A percentile compares a stretch with the other conserved stretches of the same genome.
phyloP scores from a whole-genome alignment of 1,284 basidiomycete genomes.

The Melampsora larici-populina region DNA sequence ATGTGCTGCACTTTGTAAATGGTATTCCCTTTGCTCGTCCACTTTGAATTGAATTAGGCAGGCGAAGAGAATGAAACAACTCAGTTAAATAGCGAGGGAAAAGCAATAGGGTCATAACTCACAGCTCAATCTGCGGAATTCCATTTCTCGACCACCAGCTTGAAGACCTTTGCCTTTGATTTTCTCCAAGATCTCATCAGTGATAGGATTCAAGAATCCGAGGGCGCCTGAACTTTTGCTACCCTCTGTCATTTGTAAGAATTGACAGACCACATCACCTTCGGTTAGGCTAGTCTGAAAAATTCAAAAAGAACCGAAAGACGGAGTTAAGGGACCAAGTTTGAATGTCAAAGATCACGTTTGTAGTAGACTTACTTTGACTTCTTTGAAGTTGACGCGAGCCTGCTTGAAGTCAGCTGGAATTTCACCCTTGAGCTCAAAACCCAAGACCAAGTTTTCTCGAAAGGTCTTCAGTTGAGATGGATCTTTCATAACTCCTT shows the following conservation, averaged over 20 bases:
- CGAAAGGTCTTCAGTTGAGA: conserved; percentile 35
- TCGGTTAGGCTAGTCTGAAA: conserved; percentile 19
- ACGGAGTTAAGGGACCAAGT: background rate
- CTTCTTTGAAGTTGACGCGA: conserved; percentile 20
- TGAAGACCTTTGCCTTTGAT: conserved; percentile 37
- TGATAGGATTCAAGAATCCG: conserved; percentile 18
- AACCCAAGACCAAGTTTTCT: conserved; percentile 33
- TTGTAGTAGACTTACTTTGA: conserved; percentile 33
- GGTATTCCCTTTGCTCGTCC: conserved; percentile 26
- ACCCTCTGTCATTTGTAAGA: conserved; percentile 7
- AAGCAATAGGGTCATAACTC: background rate
- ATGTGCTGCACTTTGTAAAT: conserved; percentile 28
- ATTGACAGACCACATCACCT: conserved; percentile 31
- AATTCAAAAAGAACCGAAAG: background rate
- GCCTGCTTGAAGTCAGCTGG: conserved; percentile 21
- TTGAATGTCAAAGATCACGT: background rate
- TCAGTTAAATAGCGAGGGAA: background rate
- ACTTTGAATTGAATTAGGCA: background rate
- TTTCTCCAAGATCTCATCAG: conserved; percentile 12
- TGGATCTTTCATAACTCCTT: conserved; percentile 33
- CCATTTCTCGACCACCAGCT: conserved; percentile 35
- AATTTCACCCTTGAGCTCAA: conserved; percentile 33
- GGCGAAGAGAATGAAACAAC: background rate
- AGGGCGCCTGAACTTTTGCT: conserved; percentile 17
- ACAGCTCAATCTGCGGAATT: conserved; percentile 26